Base-by-base conservation (phyloP, 2,329 filamentous ascomycete species). In the Fusarium sp. region DNA sequence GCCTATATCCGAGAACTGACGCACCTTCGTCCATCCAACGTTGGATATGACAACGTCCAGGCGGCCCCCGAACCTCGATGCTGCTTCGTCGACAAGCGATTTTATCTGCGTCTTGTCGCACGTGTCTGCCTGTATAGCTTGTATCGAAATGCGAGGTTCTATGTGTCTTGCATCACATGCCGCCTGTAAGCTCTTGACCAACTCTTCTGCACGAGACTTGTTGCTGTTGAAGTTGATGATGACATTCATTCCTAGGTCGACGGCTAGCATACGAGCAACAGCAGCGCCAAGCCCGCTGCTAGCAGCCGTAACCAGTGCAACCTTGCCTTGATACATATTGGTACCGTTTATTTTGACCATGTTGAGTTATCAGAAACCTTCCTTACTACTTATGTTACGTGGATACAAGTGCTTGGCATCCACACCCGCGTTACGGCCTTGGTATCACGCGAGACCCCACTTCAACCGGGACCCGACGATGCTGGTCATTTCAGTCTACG, bases 21-120 rank as follows among this genome's bases (percentile, higher is more conserved):
- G 78, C 17, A 85, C 76, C 17, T 73, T 75, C 0, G 85, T 86
- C 85, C 85, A 88, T 4, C 86, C 85, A 9, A 91, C 91, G 77
- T 96, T 96, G 4, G 91, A 92, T 73, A 95, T 88, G 45, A 96
- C 83, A 40, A 94, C 85, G 79, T 96, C 92, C n/a, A 96, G 78
- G 6, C 90, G 72, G 7, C 51, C 51, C 8, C 69, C 91, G 67
- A 93, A 83, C n/a, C 78, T 79, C 26, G 84, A 79, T 47, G 90
- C 83, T 2, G 88, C 86, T 44, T 90, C 84, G 19, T 85, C 79
- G 1, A 94, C 87, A 1, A 90, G 83, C 1, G 51, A n/a, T 28
- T 46, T 46, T 34, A 54, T 28, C 22, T 54, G 51, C 3, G 4
- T 1, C 7, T 38, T 47, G 22, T 54, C 82, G 81, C 49, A 82